These are phyloP conservation scores for Cocos nucifera DNA, from an alignment of 176 grass and related monocot genomes.

Conservation along the genomic window DNA sequence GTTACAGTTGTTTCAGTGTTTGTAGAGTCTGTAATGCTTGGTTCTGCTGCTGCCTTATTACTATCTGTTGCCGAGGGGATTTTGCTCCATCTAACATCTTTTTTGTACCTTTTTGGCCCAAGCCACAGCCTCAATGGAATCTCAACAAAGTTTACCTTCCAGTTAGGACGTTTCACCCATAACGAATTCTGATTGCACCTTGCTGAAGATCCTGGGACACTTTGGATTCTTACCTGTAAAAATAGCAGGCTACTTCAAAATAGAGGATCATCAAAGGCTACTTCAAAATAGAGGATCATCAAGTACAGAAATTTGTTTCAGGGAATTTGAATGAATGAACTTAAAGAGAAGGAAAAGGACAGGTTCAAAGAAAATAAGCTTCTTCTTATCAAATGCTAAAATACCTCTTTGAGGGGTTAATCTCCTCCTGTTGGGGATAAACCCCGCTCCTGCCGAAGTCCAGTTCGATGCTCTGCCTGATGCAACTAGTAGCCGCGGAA, in stretches of 20 bases:
- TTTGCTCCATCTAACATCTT: neutral
- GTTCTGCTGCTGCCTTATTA: slow-evolving; percentile 5
- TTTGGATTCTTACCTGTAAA: slow-evolving; percentile 1
- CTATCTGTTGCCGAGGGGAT: slow-evolving; percentile 4
- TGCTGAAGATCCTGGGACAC: neutral
- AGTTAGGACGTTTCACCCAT: neutral
- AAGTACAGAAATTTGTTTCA: too few species aligned
- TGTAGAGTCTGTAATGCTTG: neutral
- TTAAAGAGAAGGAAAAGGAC: too few species aligned
- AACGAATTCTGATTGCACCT: neutral
- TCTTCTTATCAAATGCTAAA: too few species aligned
- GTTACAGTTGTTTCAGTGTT: neutral
- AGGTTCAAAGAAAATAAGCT: too few species aligned
- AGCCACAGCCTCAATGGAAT: neutral
- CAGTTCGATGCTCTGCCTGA: too few species aligned
- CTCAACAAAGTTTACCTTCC: neutral
- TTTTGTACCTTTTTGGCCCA: neutral
- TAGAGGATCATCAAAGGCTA: neutral
- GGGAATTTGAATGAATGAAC: too few species aligned
- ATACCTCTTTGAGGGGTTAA: too few species aligned
- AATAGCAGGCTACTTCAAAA: neutral
- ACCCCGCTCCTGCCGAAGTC: too few species aligned
- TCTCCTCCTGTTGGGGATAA: too few species aligned
- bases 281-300: neutral
- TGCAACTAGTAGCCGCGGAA: too few species aligned